Evolutionary conservation across 116 monocot species (phyloP).

Genomic region (Papilionanthe hybrid): DNA sequence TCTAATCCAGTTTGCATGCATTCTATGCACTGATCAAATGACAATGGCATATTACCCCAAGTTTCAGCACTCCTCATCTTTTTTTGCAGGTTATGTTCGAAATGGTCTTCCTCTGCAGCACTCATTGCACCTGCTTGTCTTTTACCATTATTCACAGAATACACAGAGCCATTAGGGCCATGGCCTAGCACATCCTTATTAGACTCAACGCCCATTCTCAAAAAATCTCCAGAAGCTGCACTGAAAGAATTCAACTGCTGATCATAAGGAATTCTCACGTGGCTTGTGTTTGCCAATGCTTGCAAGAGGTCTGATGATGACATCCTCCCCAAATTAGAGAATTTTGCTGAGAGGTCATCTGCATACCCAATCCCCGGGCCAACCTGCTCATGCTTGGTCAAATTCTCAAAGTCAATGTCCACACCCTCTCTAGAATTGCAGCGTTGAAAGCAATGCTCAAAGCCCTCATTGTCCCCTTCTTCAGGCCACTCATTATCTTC

Average conservation of each 20-base stretch:
- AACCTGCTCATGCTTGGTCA: conserved; percentile 25
- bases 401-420: conserved; percentile 41
- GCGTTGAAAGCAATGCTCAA: conserved; percentile 23
- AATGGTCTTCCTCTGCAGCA: conserved; percentile 20
- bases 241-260: conserved; percentile 24
- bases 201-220: conserved; percentile 24
- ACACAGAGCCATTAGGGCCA: conserved; percentile 14
- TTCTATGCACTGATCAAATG: conserved; percentile 24
- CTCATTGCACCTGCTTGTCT: conserved; percentile 25
- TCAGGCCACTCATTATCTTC: conserved; percentile 23
- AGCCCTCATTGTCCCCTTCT: conserved; percentile 12
- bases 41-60: conserved; percentile 16
- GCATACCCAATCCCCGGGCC: conserved; percentile 11
- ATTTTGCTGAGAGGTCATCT: conserved; percentile 7
- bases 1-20: conserved; percentile 5
- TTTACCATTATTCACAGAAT: conserved; percentile 31
- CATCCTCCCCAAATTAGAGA: conserved; percentile 24
- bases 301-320: conserved; percentile 36
- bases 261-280: conserved; percentile 13
- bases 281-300: conserved; percentile 24
- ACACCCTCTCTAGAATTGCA: conserved; percentile 23
- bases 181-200: conserved; percentile 10
- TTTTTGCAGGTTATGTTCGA: conserved; percentile 25
- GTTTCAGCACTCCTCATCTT: conserved; percentile 18
- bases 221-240: conserved; percentile 24